Base-by-base conservation (phyloP, 2,329 filamentous ascomycete genomes). In the Pseudocercospora cruenta region DNA sequence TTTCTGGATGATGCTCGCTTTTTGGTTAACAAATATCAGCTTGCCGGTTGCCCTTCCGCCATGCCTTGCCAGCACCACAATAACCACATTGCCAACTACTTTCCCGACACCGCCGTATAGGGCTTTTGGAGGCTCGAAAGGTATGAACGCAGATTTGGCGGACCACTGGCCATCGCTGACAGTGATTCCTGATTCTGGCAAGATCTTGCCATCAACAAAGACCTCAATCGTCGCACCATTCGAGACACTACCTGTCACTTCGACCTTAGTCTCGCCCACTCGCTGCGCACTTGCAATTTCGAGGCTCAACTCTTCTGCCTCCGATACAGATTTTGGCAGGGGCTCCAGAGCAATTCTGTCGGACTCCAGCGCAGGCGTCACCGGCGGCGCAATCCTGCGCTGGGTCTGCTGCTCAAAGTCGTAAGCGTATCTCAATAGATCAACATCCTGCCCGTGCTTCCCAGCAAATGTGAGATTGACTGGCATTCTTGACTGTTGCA, bases 401-500 rank as follows among this genome's bases (percentile, higher is more conserved):
- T 62, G 60, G 16, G 65, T 69, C 36, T 53, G 59, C 60, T 70
- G 64, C 62, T 78, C 76, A 60, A 74, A 78, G 10, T 71, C 72
- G 22, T 67, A 69, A 7, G 72, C 73, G 58, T 70, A 76, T 22
- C 60, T 61, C 39, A 78, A 19, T n/a, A 81, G 59, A 24, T 75
- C 70, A 0, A 65, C 68, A 65, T 87, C 85, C 0, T 80, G 76
- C 55, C 83, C 84, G 1, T 82, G 83, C 36, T 79, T 82, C 0
- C 81, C 82, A 0, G 81, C 82, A 71, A 87, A 86, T 0, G 84
- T 86, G 10, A 87, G 68, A 26, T 84, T 84, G 0, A 86, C 78
- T 0, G 85, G 85, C 81, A 87, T 85, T 0, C 72, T 67, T 55
- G 78, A 83, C 8, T 80, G 77, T 0, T 67, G 70, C 77, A 86